Base-by-base conservation (phyloP, 768 basidiomycete genomes). In the Roridomyces roridus region DNA sequence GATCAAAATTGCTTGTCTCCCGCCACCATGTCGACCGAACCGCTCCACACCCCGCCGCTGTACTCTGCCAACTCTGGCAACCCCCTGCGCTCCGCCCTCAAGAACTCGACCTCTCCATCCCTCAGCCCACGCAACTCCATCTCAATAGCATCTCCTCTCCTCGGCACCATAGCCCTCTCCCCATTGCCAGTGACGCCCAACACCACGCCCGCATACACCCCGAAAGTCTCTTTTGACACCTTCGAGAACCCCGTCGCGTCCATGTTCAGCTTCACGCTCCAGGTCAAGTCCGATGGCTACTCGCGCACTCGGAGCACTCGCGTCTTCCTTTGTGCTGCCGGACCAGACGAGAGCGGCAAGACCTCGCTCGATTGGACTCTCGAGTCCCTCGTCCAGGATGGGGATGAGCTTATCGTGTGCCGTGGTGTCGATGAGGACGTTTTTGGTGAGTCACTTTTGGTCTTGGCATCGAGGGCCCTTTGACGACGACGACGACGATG, bases 281-380 rank as follows among this genome's bases (percentile, higher is more conserved):
- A 84, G 67, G 92, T 91, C 18, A 93, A 96, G 71, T 87, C 85
- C 8, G 91, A 88, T 2, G 89, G 89, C 2, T 98, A 94, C 70
- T 75, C 77, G 39, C 82, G 92, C 26, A 87, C 80, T 4, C 80
- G 88, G 25, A 84, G 85, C 47, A 96, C 94, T 0, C 82, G 96
- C 0, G 92, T 92, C 1, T 98, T 94, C 72, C 80, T 97, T 1
- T 96, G 94, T 56, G 96, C 96, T 0, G 82, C 92, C 1, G 92
- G 91, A 40, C 79, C 88, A 0, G 95, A 97, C 65, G 95, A 96
- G 74, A 92, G 89, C 56, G 96, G 96, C 0, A 74, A 80, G 6
- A 86, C 94, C 65, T 96, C 96, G 0, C 76, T 98, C 8, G 93
- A 97, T 53, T 99, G 96, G 96, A 80, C 85, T n/a, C 80, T 98